Evolutionary conservation across 2,329 filamentous ascomycete species (phyloP).

Genomic region (Apiospora hydei): DNA sequence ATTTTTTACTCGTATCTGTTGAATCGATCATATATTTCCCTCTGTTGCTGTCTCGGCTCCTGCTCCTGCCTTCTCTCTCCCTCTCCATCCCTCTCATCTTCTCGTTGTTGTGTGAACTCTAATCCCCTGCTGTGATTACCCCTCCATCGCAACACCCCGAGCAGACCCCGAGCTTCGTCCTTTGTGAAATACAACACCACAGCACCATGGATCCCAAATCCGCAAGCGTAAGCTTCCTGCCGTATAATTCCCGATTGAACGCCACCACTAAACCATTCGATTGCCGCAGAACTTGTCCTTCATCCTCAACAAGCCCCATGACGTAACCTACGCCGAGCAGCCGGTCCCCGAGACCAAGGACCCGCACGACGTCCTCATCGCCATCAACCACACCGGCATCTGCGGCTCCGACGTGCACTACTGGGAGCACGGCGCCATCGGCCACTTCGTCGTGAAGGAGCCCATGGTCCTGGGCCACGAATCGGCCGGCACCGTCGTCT

Average conservation of each 20-base stretch:
- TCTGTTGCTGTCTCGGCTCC: not conserved
- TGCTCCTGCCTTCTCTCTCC: not conserved
- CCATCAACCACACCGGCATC: conserved; percentile 86
- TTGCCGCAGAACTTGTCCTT: conserved; percentile 77
- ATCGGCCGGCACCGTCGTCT: conserved; percentile 80
- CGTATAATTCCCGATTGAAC: not conserved
- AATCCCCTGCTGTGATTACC: not conserved
- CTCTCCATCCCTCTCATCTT: not conserved
- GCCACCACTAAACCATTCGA: not conserved
- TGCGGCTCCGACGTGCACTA: conserved; percentile 90
- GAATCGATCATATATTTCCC: not conserved
- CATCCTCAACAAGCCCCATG: conserved; percentile 77
- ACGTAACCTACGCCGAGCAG: conserved; percentile 77
- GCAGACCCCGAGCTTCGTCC: not conserved
- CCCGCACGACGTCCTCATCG: conserved; percentile 79
- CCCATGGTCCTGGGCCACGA: conserved; percentile 79
- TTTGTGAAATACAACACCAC: not conserved
- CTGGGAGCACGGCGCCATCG: conserved; percentile 86
- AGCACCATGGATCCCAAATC: conserved; percentile 38
- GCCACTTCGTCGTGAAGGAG: conserved; percentile 81
- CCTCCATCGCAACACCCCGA: not conserved
- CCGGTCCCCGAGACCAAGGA: conserved; percentile 72
- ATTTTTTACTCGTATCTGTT: not conserved
- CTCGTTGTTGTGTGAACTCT: not conserved
- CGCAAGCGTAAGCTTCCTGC: conserved; percentile 34